A percentile compares a stretch with the other conserved stretches of the same genome.
Conservation (phyloP, 2,329 filamentous ascomycete genomes). For the Penicillium brevicompactum region DNA sequence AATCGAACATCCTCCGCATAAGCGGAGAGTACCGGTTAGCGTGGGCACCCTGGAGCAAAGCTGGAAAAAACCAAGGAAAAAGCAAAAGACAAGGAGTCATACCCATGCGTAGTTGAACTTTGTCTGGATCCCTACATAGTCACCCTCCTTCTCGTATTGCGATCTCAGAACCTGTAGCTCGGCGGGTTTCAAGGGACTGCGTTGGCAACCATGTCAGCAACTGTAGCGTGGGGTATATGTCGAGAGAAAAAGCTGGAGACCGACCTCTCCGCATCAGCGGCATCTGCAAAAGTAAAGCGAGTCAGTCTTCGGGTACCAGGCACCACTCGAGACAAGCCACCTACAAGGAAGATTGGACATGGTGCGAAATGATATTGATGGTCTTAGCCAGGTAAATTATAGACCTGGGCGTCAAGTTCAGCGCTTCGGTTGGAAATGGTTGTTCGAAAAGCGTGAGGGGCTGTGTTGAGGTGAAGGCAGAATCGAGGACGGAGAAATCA, state of each 20-base stretch:
- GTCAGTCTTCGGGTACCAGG: neutral
- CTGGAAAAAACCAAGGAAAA: neutral
- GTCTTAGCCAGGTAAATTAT: neutral
- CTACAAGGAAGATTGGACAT: conserved; percentile 57
- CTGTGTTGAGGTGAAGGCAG: neutral
- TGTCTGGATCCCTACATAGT: conserved; percentile 94
- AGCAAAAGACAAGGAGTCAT: conserved; percentile 32
- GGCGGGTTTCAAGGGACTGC: conserved; percentile 85
- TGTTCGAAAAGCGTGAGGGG: neutral
- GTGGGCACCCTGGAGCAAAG: neutral
- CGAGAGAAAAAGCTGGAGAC: conserved; percentile 24
- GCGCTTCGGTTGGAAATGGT: neutral
- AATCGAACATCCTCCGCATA: conserved; percentile 6
- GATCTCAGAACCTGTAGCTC: conserved; percentile 90
- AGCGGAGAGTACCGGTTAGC: conserved; percentile 13
- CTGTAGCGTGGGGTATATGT: neutral
- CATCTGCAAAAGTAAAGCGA: conserved; percentile 63
- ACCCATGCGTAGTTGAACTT: conserved; percentile 99
- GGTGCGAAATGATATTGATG: neutral
- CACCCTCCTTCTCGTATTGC: conserved; percentile 96
- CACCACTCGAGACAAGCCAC: conserved; percentile 18
- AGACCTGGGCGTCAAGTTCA: conserved; percentile 2
- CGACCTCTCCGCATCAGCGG: conserved; percentile 94
- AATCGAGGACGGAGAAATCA: conserved; percentile 13
- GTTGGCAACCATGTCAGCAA: conserved; percentile 17